phyloP scores from a whole-genome alignment of 306 rosid genomes.

The Dryas drummondii region DNA sequence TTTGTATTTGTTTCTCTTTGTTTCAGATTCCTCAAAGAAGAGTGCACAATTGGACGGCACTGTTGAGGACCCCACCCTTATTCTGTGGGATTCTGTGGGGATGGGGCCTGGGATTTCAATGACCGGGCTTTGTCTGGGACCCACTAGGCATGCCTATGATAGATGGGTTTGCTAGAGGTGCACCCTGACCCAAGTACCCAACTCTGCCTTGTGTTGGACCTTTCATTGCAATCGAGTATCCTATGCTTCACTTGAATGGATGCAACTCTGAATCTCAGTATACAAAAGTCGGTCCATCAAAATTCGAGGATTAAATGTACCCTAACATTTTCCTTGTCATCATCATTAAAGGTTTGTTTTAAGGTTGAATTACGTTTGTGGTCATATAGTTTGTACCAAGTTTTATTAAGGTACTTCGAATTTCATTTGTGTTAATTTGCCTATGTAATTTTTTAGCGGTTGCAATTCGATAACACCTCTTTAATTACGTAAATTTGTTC shows the following conservation, averaged over 20 bases:
- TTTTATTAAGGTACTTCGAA: too few species aligned
- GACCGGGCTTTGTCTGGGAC: neutral
- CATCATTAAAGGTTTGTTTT: too few species aligned
- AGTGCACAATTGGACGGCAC: neutral
- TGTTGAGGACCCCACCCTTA: neutral
- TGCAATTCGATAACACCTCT: too few species aligned
- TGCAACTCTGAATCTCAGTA: too few species aligned
- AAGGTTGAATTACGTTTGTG: too few species aligned
- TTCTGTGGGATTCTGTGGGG: neutral
- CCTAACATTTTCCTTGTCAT: too few species aligned
- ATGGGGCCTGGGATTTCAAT: neutral
- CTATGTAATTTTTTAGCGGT: too few species aligned
- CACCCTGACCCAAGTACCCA: constrained; percentile 1
- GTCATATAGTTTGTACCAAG: too few species aligned
- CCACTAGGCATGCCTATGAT: neutral
- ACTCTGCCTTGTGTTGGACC: neutral
- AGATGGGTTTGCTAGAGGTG: neutral
- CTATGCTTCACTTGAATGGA: neutral
- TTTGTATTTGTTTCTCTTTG: neutral
- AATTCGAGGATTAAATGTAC: too few species aligned
- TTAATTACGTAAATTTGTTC: too few species aligned
- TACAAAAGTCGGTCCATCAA: too few species aligned
- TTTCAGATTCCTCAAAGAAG: neutral
- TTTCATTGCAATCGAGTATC: neutral
- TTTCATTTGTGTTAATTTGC: too few species aligned